Evolutionary conservation across 148 eudicot genomes (phyloP).

Genomic region (Talinum fruticosum): DNA sequence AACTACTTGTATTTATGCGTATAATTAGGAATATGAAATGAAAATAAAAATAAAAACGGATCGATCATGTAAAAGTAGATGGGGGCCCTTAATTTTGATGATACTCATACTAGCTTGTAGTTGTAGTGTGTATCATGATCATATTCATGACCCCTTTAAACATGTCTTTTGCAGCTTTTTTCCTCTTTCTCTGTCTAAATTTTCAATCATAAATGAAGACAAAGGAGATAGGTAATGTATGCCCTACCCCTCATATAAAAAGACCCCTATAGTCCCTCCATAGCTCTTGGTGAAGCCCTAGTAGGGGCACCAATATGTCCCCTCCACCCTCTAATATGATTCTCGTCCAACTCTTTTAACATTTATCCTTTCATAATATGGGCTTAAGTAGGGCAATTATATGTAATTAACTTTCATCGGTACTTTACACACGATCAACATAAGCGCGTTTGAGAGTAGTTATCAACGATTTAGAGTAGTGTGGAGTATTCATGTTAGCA

Average conservation of each 20-base stretch:
- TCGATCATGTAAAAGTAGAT: neutral
- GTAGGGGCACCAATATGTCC: neutral
- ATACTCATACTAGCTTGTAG: neutral
- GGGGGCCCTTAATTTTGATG: neutral
- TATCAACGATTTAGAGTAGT: too few species aligned
- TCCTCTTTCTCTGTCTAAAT: neutral
- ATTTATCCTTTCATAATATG: too few species aligned
- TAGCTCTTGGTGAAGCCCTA: neutral
- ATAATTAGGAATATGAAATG: too few species aligned
- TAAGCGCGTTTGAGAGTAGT: too few species aligned
- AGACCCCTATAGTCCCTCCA: neutral
- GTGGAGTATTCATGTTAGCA: too few species aligned
- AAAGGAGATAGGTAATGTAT: neutral
- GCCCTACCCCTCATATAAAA: neutral
- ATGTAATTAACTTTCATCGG: too few species aligned
- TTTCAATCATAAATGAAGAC: neutral
- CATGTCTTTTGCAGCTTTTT: constrained; percentile 4
- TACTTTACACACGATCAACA: too few species aligned
- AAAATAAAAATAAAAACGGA: neutral
- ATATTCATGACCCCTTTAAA: neutral
- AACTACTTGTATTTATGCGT: too few species aligned
- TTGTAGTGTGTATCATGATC: neutral
- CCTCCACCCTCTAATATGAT: neutral
- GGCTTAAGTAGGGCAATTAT: too few species aligned
- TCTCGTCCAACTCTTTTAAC: too few species aligned